Conservation (phyloP, 176 grass and related monocot genomes). For the Puccinellia tenuiflora region DNA sequence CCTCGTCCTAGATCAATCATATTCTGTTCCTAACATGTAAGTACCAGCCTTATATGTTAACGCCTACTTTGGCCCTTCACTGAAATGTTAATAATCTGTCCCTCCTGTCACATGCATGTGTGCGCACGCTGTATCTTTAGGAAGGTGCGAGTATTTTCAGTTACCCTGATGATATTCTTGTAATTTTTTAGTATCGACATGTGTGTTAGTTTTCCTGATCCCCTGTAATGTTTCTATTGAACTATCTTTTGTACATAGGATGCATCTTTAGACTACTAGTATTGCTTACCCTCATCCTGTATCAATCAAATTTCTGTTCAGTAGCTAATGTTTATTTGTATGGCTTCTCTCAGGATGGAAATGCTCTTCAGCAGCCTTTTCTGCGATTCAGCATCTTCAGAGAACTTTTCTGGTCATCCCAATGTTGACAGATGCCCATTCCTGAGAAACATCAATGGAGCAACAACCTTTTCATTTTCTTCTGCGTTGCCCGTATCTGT, state of each 20-base stretch:
- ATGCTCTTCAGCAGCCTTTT: conserved; percentile 48
- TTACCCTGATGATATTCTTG: not conserved
- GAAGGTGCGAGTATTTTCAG: not conserved
- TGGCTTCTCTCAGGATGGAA: conserved; percentile 48
- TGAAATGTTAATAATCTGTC: not conserved
- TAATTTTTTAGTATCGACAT: not conserved
- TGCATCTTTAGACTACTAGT: not conserved
- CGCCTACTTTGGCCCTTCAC: not conserved
- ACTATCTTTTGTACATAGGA: not conserved
- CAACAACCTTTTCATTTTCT: conserved; percentile 54
- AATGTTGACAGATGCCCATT: conserved; percentile 70
- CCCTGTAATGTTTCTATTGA: not conserved
- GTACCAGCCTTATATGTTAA: not conserved
- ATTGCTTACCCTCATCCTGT: not conserved
- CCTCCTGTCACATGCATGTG: not conserved
- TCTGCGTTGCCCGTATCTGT: conserved; percentile 48
- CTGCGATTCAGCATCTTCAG: conserved; percentile 37
- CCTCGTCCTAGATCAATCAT: no score
- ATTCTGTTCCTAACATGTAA: not conserved
- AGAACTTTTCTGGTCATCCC: conserved; percentile 43
- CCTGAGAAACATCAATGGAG: conserved; percentile 62
- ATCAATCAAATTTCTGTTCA: not conserved
- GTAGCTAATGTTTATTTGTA: conserved; percentile 3
- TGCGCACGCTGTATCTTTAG: not conserved
- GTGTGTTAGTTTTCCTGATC: not conserved